Evolutionary conservation across 352 stramenopile species (phyloP).

Genomic region (Phytophthora brassicae): DNA sequence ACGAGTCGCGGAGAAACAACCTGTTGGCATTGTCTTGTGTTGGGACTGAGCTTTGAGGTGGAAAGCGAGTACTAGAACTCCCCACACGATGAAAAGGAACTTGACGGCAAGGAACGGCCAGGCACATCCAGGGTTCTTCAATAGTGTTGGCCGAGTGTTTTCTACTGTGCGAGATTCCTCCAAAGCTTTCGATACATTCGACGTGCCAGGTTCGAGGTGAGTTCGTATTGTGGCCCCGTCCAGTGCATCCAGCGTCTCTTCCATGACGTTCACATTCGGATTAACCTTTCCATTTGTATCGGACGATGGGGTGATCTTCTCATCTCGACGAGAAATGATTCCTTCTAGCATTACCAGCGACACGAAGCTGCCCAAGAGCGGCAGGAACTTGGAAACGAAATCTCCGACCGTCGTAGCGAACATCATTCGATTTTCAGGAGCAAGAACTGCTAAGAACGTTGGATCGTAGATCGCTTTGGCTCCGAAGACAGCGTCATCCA

Average conservation of each 20-base stretch:
- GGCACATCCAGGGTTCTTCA: neutral
- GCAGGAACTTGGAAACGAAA: constrained; percentile 22
- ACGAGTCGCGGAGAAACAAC: constrained; percentile 17
- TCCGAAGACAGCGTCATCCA: constrained; percentile 3
- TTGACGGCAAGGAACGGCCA: constrained; percentile 18
- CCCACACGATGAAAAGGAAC: constrained; percentile 19
- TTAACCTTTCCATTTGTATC: constrained; percentile 10
- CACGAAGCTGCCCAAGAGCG: constrained; percentile 20
- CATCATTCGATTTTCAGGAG: constrained; percentile 25
- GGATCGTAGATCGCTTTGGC: constrained; percentile 24
- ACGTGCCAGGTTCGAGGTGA: constrained; percentile 10
- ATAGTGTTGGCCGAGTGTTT: neutral
- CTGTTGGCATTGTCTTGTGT: constrained; percentile 16
- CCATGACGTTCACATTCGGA: neutral
- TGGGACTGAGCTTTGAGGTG: constrained; percentile 22
- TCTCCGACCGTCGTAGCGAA: constrained; percentile 26
- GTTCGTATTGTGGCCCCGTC: neutral
- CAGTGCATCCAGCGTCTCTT: constrained; percentile 13
- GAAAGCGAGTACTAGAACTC: constrained; percentile 17
- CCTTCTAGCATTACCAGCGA: constrained; percentile 22
- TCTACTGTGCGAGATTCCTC: constrained; percentile 13
- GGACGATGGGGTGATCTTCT: constrained; percentile 16
- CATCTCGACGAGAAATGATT: constrained; percentile 10
- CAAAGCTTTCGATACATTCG: constrained; percentile 14
- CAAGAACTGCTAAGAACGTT: constrained; percentile 14